These are phyloP conservation scores for Rosa lucieae DNA, from an alignment of 306 rosid species.

Conservation along the genomic window DNA sequence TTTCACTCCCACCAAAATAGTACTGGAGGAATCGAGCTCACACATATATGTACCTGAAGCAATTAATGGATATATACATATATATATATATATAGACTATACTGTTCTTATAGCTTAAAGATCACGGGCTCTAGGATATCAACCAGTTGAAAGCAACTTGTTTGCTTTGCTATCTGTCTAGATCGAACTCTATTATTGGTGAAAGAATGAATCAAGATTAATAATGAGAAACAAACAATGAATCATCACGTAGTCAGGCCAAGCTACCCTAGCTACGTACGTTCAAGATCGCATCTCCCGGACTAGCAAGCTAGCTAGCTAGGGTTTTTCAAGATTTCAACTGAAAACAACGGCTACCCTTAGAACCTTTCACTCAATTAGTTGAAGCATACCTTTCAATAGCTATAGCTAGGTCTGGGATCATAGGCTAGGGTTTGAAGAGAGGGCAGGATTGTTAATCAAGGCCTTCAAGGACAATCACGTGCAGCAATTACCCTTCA, in stretches of 20 bases:
- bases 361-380: background rate
- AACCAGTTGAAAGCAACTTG: conserved; percentile 14
- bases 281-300: background rate
- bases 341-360: background rate
- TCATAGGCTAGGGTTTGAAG: conserved; percentile 14
- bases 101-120: conserved; percentile 29
- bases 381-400: conserved; percentile 41
- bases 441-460: background rate
- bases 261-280: background rate
- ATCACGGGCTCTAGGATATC: conserved; percentile 27
- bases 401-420: background rate
- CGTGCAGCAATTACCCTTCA: conserved; percentile 27
- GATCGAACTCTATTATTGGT: conserved; percentile 18
- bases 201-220: background rate
- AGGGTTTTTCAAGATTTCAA: background rate
- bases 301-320: background rate
- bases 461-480: conserved; percentile 2
- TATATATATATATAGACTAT: background rate
- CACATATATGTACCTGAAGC: background rate
- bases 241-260: background rate
- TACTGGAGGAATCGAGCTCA: background rate
- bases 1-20: background rate
- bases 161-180: background rate
- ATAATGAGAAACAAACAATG: conserved; percentile 19
- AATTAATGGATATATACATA: background rate